These are phyloP conservation scores for Nemania abortiva DNA, from an alignment of 2,329 filamentous ascomycete species.

Conservation along the genomic window DNA sequence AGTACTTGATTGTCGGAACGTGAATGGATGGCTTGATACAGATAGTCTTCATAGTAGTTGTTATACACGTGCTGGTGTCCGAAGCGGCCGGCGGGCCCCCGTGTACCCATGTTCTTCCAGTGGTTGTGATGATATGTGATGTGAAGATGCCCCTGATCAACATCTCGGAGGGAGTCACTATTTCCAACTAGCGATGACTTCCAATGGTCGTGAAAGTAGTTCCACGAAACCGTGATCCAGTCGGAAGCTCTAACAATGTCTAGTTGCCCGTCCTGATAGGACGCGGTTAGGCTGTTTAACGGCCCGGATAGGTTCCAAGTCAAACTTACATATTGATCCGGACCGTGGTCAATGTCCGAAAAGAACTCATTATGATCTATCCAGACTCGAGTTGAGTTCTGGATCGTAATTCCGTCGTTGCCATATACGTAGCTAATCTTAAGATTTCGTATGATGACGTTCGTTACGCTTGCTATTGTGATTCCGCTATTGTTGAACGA, in stretches of 20 bases:
- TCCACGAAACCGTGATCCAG: conserved; percentile 36
- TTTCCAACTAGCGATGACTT: conserved; percentile 61
- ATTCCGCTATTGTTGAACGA: conserved; percentile 32
- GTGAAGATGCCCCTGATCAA: conserved; percentile 59
- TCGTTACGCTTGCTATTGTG: conserved; percentile 23
- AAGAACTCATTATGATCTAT: conserved; percentile 34
- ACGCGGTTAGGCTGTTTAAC: background rate
- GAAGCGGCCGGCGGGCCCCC: conserved; percentile 62
- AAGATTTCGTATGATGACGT: conserved; percentile 27
- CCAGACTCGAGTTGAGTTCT: conserved; percentile 31
- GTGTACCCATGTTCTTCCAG: conserved; percentile 60
- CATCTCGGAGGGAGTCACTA: conserved; percentile 38
- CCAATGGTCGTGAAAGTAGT: conserved; percentile 41
- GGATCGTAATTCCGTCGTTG: conserved; percentile 27
- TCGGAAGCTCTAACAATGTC: conserved; percentile 34
- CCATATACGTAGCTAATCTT: conserved; percentile 29
- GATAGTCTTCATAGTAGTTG: conserved; percentile 61
- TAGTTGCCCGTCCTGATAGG: conserved; percentile 29
- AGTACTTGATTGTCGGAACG: conserved; percentile 63
- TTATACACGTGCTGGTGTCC: conserved; percentile 64
- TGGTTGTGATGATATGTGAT: conserved; percentile 65
- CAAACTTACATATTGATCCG: conserved; percentile 30
- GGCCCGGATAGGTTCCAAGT: background rate
- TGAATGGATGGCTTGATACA: conserved; percentile 62
- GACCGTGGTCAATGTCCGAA: conserved; percentile 32